A percentile compares a stretch with the other conserved stretches of the same genome.
phyloP scores from a whole-genome alignment of 2,329 filamentous ascomycete genomes.

The Cylindrodendrum hubeiense region DNA sequence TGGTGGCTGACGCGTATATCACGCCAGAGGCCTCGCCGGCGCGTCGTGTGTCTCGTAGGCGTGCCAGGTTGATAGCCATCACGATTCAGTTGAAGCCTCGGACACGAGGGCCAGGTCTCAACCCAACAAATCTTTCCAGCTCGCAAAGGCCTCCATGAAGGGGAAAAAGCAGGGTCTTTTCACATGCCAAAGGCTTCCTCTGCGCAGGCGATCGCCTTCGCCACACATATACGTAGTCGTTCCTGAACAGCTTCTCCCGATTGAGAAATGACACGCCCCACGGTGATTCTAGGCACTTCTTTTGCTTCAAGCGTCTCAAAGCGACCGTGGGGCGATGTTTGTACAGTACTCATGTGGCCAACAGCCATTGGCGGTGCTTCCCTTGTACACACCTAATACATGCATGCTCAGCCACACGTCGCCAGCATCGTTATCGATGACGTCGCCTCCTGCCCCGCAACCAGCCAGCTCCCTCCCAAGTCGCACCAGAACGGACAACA shows the following conservation, averaged over 20 bases:
- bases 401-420: constrained; percentile 35
- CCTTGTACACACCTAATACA: constrained; percentile 29
- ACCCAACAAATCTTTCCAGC: not conserved
- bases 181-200: constrained; percentile 14
- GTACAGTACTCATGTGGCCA: constrained; percentile 17
- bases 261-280: constrained; percentile 16
- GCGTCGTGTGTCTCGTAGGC: constrained; percentile 7
- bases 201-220: constrained; percentile 10
- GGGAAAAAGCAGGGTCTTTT: constrained; percentile 1
- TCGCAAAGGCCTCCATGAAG: not conserved
- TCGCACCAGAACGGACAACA: constrained; percentile 18
- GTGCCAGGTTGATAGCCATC: constrained; percentile 6
- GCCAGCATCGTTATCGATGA: constrained; percentile 43
- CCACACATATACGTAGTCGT: constrained; percentile 26
- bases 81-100: not conserved
- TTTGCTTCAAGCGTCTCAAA: not conserved
- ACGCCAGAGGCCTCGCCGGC: not conserved
- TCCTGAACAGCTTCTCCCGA: constrained; percentile 31
- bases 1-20: constrained; percentile 12
- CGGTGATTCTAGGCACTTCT: constrained; percentile 19
- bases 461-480: constrained; percentile 40
- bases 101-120: not conserved
- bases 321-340: not conserved
- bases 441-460: constrained; percentile 46
- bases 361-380: too few species aligned